Conservation (phyloP, 495 filamentous ascomycete genomes). For the Penicillium samsonianum region DNA sequence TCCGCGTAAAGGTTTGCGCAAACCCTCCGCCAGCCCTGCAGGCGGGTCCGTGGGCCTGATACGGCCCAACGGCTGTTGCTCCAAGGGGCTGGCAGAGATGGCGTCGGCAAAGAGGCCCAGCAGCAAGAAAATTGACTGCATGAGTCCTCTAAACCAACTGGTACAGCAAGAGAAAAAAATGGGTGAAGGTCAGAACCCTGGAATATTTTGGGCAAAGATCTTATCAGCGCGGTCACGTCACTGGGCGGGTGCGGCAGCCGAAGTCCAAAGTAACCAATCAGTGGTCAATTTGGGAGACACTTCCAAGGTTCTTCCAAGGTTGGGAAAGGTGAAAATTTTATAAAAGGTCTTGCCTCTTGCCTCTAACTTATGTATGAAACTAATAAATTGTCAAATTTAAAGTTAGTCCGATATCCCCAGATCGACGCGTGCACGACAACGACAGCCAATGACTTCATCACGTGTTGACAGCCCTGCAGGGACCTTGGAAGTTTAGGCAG, state of each 20-base stretch:
- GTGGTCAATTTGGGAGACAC: background rate
- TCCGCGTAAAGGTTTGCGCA: conserved; percentile 43
- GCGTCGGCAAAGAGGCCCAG: conserved; percentile 23
- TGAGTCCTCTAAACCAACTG: conserved; percentile 13
- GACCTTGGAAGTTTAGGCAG: no score
- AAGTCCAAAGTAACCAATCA: conserved; percentile 5
- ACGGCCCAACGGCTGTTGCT: conserved; percentile 20
- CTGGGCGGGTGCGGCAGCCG: conserved; percentile 7
- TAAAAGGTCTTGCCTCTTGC: no score
- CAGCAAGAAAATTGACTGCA: conserved; percentile 23
- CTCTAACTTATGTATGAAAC: no score
- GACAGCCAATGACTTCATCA: no score
- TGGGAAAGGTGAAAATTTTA: background rate
- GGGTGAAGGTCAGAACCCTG: background rate
- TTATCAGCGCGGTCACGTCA: conserved; percentile 12
- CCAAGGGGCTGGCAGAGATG: conserved; percentile 17
- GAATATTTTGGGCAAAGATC: background rate
- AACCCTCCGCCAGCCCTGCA: conserved; percentile 3
- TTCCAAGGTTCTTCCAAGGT: no score
- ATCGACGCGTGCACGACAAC: no score
- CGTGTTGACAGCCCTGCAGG: no score
- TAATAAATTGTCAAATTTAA: no score
- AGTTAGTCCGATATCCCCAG: no score
- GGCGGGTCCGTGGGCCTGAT: conserved; percentile 6
- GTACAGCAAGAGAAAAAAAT: background rate